Evolutionary conservation across 2,329 filamentous ascomycete species (phyloP), one percentile per base, ranked within the genome.

Genomic region (Pseudodiploospora longispora): DNA sequence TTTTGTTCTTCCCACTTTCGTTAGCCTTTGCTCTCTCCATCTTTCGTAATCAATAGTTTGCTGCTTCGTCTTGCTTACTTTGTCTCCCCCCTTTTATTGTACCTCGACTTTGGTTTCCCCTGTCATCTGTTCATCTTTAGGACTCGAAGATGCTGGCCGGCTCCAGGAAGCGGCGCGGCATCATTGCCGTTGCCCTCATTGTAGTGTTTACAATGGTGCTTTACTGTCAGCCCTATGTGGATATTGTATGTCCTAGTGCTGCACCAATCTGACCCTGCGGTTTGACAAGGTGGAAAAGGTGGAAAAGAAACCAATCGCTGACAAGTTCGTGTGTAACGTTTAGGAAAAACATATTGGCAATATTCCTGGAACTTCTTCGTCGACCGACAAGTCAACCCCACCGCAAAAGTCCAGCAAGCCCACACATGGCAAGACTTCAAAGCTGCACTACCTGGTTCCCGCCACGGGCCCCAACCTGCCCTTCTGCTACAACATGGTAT

Each of bases 401-500:
- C 10, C 19, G 10, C 30, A 5, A 35, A 41, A 6, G 28, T 29
- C 29, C 4, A 8, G 6, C 27, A 12, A 10, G 31, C 32, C 10
- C 12, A 30, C 19, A 19, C 19, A 19, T 19, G 19, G 19, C 29
- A 47, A 42, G 36, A 59, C 52, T 4, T 63, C 63, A 10, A 51
- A 52, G 38, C 55, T 68, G 29, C 65, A 68, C 46, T 67, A 64
- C 41, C 45, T 68, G 27, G 54, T 68, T 10, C 64, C 65, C 8
- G 65, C 64, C 35, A 67, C 62, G 47, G 44, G 49, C 2, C 43
- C 59, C n/a, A 68, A 65, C 41, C 47, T 61, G 6, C 55, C 60
- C 12, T 52, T 68, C 36, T 70, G 67, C 52, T 64, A 61, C 51
- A 60, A 64, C 43, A 46, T 69, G 7, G 56, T 61, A 2, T 70